These are phyloP conservation scores for Beauveria australis DNA, from an alignment of 2,329 filamentous ascomycete genomes.

Conservation along the genomic window DNA sequence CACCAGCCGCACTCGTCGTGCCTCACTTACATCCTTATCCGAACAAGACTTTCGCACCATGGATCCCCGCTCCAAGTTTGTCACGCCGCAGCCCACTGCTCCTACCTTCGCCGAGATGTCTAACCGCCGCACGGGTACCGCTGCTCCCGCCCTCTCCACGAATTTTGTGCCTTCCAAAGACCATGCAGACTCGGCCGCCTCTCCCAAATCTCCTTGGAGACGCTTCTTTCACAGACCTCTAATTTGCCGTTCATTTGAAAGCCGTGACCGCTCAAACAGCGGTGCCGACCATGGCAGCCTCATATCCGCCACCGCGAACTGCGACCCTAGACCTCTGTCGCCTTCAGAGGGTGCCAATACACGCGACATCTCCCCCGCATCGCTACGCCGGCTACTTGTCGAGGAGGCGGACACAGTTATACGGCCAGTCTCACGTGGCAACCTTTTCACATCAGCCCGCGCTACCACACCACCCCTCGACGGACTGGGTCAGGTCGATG, in stretches of 20 bases:
- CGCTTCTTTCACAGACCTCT: constrained; percentile 26
- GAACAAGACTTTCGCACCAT: constrained; percentile 61
- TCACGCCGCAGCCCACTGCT: constrained; percentile 51
- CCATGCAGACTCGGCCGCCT: constrained; percentile 27
- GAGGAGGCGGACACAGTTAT: neutral
- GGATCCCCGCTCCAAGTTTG: constrained; percentile 69
- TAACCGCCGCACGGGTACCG: constrained; percentile 23
- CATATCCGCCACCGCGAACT: constrained; percentile 17
- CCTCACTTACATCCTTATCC: constrained; percentile 54
- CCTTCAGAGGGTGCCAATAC: constrained; percentile 29
- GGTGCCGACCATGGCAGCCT: constrained; percentile 23
- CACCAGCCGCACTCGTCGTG: constrained; percentile 50
- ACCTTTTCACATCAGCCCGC: neutral
- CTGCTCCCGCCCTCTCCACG: constrained; percentile 31
- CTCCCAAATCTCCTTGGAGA: constrained; percentile 31
- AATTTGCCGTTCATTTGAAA: neutral
- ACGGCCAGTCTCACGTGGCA: neutral
- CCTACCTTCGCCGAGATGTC: constrained; percentile 16
- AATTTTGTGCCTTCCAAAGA: constrained; percentile 27
- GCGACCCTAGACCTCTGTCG: constrained; percentile 17
- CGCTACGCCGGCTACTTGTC: constrained; percentile 36
- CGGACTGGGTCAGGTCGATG: constrained; percentile 1
- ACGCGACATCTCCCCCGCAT: constrained; percentile 49
- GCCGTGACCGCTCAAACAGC: neutral
- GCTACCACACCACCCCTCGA: constrained; percentile 1